Conservation (phyloP, 2,329 filamentous ascomycete genomes). For the Metarhizium brunneum region DNA sequence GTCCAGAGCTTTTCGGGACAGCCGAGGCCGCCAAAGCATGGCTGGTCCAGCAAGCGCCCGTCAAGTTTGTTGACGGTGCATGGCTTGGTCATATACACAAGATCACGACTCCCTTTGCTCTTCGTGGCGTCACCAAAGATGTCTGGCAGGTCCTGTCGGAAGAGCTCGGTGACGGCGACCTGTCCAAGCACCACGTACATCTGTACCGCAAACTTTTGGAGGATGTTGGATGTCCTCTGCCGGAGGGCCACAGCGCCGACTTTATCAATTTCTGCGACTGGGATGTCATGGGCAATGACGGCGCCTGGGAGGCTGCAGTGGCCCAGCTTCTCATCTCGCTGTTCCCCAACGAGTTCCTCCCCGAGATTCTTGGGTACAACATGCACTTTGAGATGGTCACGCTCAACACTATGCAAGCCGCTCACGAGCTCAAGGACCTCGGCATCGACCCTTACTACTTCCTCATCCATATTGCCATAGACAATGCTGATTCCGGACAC, state of each 20-base stretch:
- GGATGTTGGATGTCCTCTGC: constrained; percentile 2
- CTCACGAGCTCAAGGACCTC: constrained; percentile 34
- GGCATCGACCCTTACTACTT: constrained; percentile 37
- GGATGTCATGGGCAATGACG: constrained; percentile 3
- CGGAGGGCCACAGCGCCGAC: constrained; percentile 4
- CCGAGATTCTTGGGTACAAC: constrained; percentile 42
- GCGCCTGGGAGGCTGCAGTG: constrained; percentile 32
- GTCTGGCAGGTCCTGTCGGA: constrained; percentile 41
- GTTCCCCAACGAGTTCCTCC: constrained; percentile 37
- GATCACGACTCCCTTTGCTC: constrained; percentile 25
- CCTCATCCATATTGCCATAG: constrained; percentile 39
- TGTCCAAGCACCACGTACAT: constrained; percentile 33
- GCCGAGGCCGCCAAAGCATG: neutral
- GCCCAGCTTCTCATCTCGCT: constrained; percentile 36
- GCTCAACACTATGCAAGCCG: constrained; percentile 10
- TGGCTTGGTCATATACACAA: constrained; percentile 37
- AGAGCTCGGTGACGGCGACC: constrained; percentile 39
- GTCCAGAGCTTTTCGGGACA: neutral
- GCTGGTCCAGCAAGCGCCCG: neutral
- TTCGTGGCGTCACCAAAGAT: constrained; percentile 19
- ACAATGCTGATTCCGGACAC: constrained; percentile 39
- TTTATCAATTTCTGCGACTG: constrained; percentile 7
- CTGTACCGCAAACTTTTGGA: constrained; percentile 20
- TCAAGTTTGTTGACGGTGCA: constrained; percentile 37
- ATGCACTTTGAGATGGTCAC: constrained; percentile 36